Evolutionary conservation across 2,329 filamentous ascomycete species (phyloP).

Genomic region (Akanthomyces uredinophilus): DNA sequence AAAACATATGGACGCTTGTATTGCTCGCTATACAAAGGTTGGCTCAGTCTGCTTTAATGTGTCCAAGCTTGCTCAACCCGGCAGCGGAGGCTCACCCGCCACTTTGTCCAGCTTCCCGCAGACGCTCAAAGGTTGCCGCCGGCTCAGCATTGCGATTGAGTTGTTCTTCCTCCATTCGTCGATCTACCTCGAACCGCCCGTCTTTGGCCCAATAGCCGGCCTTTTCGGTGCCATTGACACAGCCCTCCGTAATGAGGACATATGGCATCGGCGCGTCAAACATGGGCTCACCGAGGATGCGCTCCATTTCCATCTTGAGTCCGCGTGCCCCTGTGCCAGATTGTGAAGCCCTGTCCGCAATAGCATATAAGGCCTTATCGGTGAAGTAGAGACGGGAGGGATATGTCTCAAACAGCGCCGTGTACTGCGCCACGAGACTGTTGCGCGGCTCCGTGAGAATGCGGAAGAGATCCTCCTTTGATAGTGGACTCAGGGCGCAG

Average conservation of each 20-base stretch:
- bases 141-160: constrained; percentile 21
- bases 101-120: constrained; percentile 43
- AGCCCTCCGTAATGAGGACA: constrained; percentile 67
- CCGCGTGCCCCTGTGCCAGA: constrained; percentile 72
- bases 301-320: constrained; percentile 75
- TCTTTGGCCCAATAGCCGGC: constrained; percentile 63
- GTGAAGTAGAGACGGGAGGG: constrained; percentile 83
- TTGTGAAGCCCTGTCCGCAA: constrained; percentile 62
- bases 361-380: constrained; percentile 69
- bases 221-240: constrained; percentile 58
- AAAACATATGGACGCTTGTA: neutral
- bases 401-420: constrained; percentile 73
- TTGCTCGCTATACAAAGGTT: neutral
- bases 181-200: constrained; percentile 63
- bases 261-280: constrained; percentile 75
- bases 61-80: neutral
- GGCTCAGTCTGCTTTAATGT: neutral
- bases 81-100: constrained; percentile 32
- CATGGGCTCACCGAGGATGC: constrained; percentile 72
- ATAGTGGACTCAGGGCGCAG: constrained; percentile 75
- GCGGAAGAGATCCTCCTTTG: constrained; percentile 63
- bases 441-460: constrained; percentile 92
- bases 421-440: constrained; percentile 82
- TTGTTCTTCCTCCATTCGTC: constrained; percentile 61
- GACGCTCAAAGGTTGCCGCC: constrained; percentile 34